Conservation (phyloP, 2,329 filamentous ascomycete species). For the Ophiosphaerella korrae region DNA sequence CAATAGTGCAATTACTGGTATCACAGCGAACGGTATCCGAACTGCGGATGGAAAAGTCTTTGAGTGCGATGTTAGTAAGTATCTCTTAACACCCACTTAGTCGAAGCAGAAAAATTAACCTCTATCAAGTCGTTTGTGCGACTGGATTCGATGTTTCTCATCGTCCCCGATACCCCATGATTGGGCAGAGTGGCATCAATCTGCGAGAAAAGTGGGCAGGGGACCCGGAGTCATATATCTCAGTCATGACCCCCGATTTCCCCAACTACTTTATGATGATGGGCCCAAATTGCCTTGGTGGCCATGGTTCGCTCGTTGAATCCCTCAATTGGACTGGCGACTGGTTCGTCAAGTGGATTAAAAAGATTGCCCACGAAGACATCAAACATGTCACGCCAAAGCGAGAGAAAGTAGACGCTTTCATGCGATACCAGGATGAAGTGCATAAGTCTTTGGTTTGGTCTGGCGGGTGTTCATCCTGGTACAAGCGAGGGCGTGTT, state of each 20-base stretch:
- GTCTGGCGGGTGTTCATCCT: conserved; percentile 22
- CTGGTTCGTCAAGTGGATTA: conserved; percentile 30
- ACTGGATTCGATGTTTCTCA: conserved; percentile 53
- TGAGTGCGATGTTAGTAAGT: conserved; percentile 43
- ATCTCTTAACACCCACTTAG: background rate
- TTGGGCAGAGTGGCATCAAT: conserved; percentile 47
- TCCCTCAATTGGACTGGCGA: conserved; percentile 26
- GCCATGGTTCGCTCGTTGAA: conserved; percentile 24
- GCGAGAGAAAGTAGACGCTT: conserved; percentile 16
- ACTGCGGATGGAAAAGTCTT: conserved; percentile 49
- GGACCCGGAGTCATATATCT: conserved; percentile 47
- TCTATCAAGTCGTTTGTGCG: conserved; percentile 27
- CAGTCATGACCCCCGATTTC: conserved; percentile 33
- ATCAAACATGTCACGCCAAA: conserved; percentile 24
- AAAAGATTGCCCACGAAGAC: conserved; percentile 24
- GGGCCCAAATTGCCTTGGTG: conserved; percentile 27
- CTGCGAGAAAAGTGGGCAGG: conserved; percentile 48
- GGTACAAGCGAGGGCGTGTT: conserved; percentile 23
- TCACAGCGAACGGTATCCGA: conserved; percentile 52
- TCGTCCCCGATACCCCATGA: conserved; percentile 48
- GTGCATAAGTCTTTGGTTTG: conserved; percentile 24
- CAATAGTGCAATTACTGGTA: conserved; percentile 50
- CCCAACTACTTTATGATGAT: conserved; percentile 32
- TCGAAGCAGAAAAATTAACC: background rate
- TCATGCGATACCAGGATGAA: conserved; percentile 25